Base-by-base conservation (phyloP, 2,329 filamentous ascomycete genomes). In the Colletotrichum orbiculare region DNA sequence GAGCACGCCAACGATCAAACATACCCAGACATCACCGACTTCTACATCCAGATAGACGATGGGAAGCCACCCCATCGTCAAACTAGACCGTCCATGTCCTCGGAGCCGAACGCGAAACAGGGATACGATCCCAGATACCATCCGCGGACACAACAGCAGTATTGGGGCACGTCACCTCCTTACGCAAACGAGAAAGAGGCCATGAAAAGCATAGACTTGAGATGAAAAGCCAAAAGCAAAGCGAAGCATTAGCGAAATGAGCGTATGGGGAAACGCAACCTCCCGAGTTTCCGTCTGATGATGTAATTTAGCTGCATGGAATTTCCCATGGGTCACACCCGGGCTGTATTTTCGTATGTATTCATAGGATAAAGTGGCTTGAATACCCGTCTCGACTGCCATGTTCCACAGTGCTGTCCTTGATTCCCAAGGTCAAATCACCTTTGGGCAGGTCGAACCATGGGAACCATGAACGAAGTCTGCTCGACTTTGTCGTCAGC, bases 391-490 rank as follows among this genome's bases (percentile, higher is more conserved):
- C 17, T 10, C 17, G 15, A 10, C 10, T 25, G 1, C 11, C 15
- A 46, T 15, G n/a, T 9, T 46, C 15, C 9, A 46, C 15, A 15
- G 3, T 11, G 15, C 3, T 9, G 43, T 17, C 15, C 15, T 11
- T 10, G 15, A n/a, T 10, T 17, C 15, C 15, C n/a, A n/a, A 5
- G 43, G 9, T 15, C 42, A 13, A 7, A 34, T 33, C 5, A 50
- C n/a, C 13, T 25, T 34, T 42, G 49, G 11, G 57, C 57, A 39
- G 63, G 66, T 10, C 66, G 59, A 47, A 69, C 39, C 69, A 71
- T 69, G 1, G 69, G 69, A 52, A 66, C 54, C 45, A 65, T 59
- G 15, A 15, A 15, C 3, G 68, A 69, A 13, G 60, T 65, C 13
- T 46, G 49, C 38, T 61, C 45, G 25, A 58, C 57, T 8, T 61